Percentiles rank a stretch among this genome's conserved stretches.
Evolutionary conservation across 1,284 basidiomycete species (phyloP).

Genomic region (Ustilago vetiveriae): DNA sequence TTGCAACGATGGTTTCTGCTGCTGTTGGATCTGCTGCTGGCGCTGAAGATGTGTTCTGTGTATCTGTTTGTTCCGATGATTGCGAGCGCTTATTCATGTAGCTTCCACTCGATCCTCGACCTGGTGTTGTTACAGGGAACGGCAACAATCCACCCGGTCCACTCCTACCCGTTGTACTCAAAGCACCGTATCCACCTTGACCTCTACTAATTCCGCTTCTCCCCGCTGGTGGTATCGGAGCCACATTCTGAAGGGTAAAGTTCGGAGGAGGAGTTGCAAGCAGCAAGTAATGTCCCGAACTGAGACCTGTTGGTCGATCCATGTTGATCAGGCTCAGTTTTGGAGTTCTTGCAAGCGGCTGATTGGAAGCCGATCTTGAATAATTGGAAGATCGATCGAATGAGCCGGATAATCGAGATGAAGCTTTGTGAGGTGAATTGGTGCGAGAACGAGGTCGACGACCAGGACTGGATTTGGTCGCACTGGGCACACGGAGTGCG

Average conservation of each 20-base stretch:
- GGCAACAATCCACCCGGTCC: conserved; percentile 11
- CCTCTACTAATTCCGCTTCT: conserved; percentile 1
- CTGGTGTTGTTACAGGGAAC: conserved; percentile 14
- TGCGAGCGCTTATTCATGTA: background rate
- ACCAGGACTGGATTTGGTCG: conserved; percentile 1
- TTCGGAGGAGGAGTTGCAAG: conserved; percentile 33
- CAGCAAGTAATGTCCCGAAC: conserved; percentile 41
- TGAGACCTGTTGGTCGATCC: conserved; percentile 35
- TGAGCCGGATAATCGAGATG: conserved; percentile 20
- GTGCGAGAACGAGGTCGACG: conserved; percentile 30
- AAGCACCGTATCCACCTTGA: conserved; percentile 12
- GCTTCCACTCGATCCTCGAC: background rate
- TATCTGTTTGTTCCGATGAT: background rate
- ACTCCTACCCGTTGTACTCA: conserved; percentile 3
- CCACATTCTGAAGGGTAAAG: conserved; percentile 11
- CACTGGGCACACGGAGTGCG: conserved; percentile 24
- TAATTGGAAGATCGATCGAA: conserved; percentile 21
- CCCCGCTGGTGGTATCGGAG: conserved; percentile 4
- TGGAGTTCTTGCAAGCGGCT: conserved; percentile 22
- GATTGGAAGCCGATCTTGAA: conserved; percentile 28
- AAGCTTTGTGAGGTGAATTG: conserved; percentile 26
- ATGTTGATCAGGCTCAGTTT: conserved; percentile 36
- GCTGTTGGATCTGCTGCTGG: conserved; percentile 16
- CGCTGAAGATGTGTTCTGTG: background rate
- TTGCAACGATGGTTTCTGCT: conserved; percentile 24